These are phyloP conservation scores for Naganishia vaughanmartiniae DNA, from an alignment of 768 basidiomycete species.

Conservation along the genomic window DNA sequence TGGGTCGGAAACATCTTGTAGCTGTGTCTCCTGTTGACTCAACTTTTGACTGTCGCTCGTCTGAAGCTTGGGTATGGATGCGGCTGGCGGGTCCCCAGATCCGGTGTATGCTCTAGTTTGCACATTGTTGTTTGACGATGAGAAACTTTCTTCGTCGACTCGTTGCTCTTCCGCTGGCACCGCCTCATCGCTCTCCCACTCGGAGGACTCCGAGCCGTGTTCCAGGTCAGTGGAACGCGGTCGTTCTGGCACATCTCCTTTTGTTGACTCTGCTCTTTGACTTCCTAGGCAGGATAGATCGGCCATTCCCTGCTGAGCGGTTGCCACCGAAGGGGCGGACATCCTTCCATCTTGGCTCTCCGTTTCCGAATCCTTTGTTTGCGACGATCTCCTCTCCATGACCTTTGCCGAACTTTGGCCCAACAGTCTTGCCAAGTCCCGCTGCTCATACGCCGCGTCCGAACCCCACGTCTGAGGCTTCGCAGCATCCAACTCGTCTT, in stretches of 20 bases:
- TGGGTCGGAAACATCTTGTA: too few species aligned
- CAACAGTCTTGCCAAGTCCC: conserved; percentile 15
- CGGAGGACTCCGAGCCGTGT: not conserved
- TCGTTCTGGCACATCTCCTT: not conserved
- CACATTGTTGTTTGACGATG: not conserved
- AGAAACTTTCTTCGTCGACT: not conserved
- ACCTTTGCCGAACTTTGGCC: conserved; percentile 17
- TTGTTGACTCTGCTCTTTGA: not conserved
- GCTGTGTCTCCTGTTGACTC: too few species aligned
- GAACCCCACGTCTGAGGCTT: not conserved
- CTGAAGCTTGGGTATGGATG: not conserved
- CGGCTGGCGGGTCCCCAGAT: not conserved
- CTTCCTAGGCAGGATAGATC: not conserved
- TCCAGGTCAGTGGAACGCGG: not conserved
- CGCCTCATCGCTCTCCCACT: not conserved
- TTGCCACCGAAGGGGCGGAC: not conserved
- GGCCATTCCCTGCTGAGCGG: not conserved
- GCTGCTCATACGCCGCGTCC: not conserved
- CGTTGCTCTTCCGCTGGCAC: not conserved
- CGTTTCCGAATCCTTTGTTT: not conserved
- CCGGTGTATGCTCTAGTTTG: not conserved
- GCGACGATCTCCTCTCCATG: not conserved
- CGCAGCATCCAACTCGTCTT: not conserved
- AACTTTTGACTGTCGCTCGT: too few species aligned
- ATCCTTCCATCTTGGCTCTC: not conserved